Conservation (phyloP, 805 yeast genomes). For the Barnettozyma salicaria region DNA sequence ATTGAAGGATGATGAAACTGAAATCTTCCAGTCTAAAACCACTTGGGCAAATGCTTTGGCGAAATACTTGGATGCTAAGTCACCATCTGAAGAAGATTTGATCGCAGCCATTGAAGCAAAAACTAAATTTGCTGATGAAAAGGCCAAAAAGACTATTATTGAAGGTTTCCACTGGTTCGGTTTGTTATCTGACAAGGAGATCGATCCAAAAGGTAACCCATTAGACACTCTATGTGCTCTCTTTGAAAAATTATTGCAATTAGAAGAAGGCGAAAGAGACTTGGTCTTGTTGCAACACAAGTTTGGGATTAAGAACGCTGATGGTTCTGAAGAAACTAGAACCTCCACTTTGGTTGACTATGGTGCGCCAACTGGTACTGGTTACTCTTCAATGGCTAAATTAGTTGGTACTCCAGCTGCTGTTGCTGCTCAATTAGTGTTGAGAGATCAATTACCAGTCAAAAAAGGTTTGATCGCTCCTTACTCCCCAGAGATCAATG, state of each 20-base stretch:
- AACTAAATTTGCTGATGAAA: slow-evolving; percentile 74
- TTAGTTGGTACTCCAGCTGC: slow-evolving; percentile 98
- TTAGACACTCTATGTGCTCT: slow-evolving; percentile 96
- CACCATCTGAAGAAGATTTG: slow-evolving; percentile 66
- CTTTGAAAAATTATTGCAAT: slow-evolving; percentile 92
- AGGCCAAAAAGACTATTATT: slow-evolving; percentile 80
- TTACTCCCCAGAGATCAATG: slow-evolving; percentile 81
- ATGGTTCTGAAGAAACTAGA: slow-evolving; percentile 85
- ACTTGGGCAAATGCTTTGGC: slow-evolving; percentile 91
- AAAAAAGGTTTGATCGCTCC: slow-evolving; percentile 90
- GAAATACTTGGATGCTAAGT: slow-evolving; percentile 64
- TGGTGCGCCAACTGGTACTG: slow-evolving; percentile 76
- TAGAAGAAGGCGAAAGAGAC: slow-evolving; percentile 92
- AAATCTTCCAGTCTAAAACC: slow-evolving; percentile 47
- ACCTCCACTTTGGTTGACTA: slow-evolving; percentile 93
- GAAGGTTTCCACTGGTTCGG: slow-evolving; percentile 94
- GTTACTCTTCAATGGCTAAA: slow-evolving; percentile 98
- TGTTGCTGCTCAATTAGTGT: slow-evolving; percentile 82
- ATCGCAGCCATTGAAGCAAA: slow-evolving; percentile 67
- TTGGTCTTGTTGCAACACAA: slow-evolving; percentile 94
- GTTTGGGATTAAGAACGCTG: slow-evolving; percentile 95
- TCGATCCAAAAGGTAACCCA: slow-evolving; percentile 88
- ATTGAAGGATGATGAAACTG: slow-evolving; percentile 69
- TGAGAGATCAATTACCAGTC: slow-evolving; percentile 64
- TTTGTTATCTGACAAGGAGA: slow-evolving; percentile 67